Base-by-base conservation (phyloP, 2,329 filamentous ascomycete species). In the Pseudocercospora musae region DNA sequence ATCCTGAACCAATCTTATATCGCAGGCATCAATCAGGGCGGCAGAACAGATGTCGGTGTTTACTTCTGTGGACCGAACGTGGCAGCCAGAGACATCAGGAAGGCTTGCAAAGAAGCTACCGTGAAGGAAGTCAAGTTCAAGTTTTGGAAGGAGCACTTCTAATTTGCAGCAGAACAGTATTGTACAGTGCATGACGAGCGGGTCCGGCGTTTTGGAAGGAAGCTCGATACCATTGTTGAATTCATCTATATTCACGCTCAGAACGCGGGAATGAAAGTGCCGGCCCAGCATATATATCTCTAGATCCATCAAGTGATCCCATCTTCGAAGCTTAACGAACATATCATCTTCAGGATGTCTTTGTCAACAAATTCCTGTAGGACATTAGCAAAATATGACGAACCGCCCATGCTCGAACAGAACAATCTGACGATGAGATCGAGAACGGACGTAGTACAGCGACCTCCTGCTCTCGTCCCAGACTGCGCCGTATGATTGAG, bases 61-160 rank as follows among this genome's bases (percentile, higher is more conserved):
- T 99, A 99, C 80, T 98, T 98, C 78, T 99, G 95, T 76, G 95
- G 95, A 63, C 93, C 93, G 23, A 95, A 90, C 66, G 84, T 83
- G 68, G 81, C 85, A 78, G 94, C 94, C 6, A 85, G 92, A 68
- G 87, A 91, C 72, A 97, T 99, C 75, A 89, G 90, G 77, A 86
- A 87, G 74, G 93, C 94, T 15, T 90, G 91, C 69, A 90, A 89
- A 73, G 77, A 81, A 58, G 89, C 89, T 15, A 90, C 87, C 11
- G 87, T 85, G 40, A 85, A 85, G 66, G 90, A 96, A 69, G 92
- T 99, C 61, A 86, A 88, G 72, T 99, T 98, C 81, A 90, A 91
- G 71, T 99, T 99, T 82, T 99, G 95, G 95, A 99, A 99, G 81
- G 95, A 99, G 79, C 94, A 99, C 75, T 83, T 82, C 67, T 83